phyloP scores from a whole-genome alignment of 306 rosid genomes.

The Lathyrus tuberosus region DNA sequence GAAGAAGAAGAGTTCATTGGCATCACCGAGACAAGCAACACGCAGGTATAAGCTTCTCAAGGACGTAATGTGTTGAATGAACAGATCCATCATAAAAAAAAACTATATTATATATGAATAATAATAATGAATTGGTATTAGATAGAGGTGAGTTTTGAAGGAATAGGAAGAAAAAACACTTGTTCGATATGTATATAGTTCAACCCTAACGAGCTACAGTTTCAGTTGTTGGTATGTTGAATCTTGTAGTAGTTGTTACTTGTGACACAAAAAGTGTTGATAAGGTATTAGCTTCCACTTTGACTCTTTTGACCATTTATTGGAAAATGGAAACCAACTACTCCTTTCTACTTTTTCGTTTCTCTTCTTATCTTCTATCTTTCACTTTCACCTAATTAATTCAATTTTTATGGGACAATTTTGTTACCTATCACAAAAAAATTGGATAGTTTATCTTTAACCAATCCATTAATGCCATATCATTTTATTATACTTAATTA shows the following conservation, averaged over 20 bases:
- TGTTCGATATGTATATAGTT: too few relatives aligned
- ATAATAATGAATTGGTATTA: too few relatives aligned
- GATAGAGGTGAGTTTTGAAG: too few relatives aligned
- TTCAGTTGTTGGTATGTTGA: neutral
- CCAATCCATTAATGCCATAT: too few relatives aligned
- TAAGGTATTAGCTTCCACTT: constrained; percentile 39
- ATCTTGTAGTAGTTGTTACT: neutral
- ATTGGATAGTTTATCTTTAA: too few relatives aligned
- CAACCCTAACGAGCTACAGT: too few relatives aligned
- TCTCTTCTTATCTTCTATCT: neutral
- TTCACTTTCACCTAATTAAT: constrained; percentile 11
- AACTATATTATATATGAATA: too few relatives aligned
- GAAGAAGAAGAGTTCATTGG: constrained; percentile 44
- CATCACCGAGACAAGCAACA: constrained; percentile 75
- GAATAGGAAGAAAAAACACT: too few relatives aligned
- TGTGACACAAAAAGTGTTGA: constrained; percentile 38
- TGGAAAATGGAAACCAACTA: constrained; percentile 64
- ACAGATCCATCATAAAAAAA: neutral
- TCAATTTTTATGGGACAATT: too few relatives aligned
- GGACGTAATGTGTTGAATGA: constrained; percentile 78
- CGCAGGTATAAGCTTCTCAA: constrained; percentile 99
- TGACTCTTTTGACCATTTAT: constrained; percentile 55
- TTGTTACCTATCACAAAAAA: too few relatives aligned
- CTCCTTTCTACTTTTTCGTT: constrained; percentile 34
- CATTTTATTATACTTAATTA: too few relatives aligned